Evolutionary conservation across 495 filamentous ascomycete genomes (phyloP).

Genomic region (Stereocaulon alpinum): DNA sequence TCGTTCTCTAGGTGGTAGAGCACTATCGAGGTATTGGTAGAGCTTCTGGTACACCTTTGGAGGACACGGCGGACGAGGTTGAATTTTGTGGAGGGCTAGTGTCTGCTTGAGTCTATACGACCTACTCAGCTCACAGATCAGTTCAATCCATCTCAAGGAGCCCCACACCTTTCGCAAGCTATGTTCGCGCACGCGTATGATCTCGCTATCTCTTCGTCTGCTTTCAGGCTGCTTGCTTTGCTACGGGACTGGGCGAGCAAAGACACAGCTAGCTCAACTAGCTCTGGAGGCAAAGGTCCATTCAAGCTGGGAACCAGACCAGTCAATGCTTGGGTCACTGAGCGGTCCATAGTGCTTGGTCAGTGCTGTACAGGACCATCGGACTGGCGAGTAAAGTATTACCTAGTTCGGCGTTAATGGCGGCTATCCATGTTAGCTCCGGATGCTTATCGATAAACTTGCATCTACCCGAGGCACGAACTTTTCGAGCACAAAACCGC

Average conservation of each 20-base stretch:
- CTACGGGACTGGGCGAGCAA: conserved; percentile 80
- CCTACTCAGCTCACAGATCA: not conserved
- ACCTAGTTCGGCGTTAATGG: too few species aligned
- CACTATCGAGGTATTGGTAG: conserved; percentile 66
- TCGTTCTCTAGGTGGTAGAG: conserved; percentile 40
- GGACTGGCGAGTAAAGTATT: too few species aligned
- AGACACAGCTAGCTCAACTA: conserved; percentile 65
- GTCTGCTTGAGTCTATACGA: conserved; percentile 59
- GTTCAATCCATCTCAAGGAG: not conserved
- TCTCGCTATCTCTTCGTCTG: conserved; percentile 80
- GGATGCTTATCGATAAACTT: not conserved
- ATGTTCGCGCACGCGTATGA: conserved; percentile 85
- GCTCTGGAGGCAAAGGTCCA: conserved; percentile 58
- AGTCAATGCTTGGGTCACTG: conserved; percentile 64
- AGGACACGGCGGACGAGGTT: conserved; percentile 70
- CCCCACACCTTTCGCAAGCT: conserved; percentile 66
- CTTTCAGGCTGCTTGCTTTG: conserved; percentile 66
- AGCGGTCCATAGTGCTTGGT: conserved; percentile 48
- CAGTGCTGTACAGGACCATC: too few species aligned
- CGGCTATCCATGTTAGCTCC: too few species aligned
- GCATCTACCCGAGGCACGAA: not conserved
- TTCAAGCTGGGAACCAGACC: conserved; percentile 71
- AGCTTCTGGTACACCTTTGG: conserved; percentile 78
- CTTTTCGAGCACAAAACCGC: not conserved
- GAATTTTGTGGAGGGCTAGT: conserved; percentile 75